Evolutionary conservation across 106 monocot genomes (phyloP).

Genomic region (Dioscorea zingiberensis): DNA sequence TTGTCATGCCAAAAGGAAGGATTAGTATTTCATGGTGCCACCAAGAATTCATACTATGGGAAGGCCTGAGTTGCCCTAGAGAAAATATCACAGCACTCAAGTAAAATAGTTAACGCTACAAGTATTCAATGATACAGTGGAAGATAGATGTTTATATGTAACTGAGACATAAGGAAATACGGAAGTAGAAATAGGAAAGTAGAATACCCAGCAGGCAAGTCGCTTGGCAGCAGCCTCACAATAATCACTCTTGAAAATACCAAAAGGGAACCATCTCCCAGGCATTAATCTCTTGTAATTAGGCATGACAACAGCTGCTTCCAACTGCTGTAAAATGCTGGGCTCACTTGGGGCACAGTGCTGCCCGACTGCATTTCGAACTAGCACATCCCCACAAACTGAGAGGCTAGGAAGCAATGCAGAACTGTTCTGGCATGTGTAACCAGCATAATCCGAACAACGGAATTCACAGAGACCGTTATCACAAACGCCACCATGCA

Average conservation of each 20-base stretch:
- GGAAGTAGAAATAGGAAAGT: background rate
- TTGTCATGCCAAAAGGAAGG: no score
- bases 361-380: constrained; percentile 52
- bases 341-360: constrained; percentile 95
- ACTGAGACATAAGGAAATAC: background rate
- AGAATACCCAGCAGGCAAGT: constrained; percentile 91
- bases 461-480: constrained; percentile 97
- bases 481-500: constrained; percentile 98
- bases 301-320: constrained; percentile 81
- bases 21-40: no score
- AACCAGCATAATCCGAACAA: constrained; percentile 98
- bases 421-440: constrained; percentile 95
- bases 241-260: constrained; percentile 65
- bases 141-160: no score
- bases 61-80: no score
- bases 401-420: constrained; percentile 68
- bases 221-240: constrained; percentile 90
- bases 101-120: no score
- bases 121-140: no score
- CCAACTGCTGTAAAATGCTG: constrained; percentile 89
- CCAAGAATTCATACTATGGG: no score
- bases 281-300: constrained; percentile 94
- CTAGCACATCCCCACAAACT: constrained; percentile 77
- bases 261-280: constrained; percentile 54
- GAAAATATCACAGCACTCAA: no score